Evolutionary conservation across 1,284 basidiomycete genomes (phyloP).

Genomic region (Ceratobasidium sp.): DNA sequence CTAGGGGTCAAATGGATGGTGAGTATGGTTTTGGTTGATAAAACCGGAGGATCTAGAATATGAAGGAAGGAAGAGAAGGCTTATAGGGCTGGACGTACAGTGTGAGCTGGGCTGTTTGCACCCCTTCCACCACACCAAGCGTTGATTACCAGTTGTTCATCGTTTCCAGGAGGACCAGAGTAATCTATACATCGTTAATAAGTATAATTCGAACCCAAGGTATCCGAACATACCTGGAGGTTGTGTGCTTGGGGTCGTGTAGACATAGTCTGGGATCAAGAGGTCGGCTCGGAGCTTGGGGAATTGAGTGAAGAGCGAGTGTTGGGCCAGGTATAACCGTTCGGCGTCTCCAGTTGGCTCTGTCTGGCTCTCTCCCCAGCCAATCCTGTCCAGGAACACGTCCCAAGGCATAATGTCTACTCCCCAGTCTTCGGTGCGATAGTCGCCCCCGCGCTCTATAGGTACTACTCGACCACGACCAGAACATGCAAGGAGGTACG

Average conservation of each 20-base stretch:
- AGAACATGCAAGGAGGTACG: conserved; percentile 69
- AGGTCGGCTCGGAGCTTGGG: conserved; percentile 78
- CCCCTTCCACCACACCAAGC: conserved; percentile 86
- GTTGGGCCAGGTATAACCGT: conserved; percentile 86
- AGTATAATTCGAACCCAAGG: conserved; percentile 56
- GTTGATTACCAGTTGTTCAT: conserved; percentile 76
- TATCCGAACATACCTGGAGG: background rate
- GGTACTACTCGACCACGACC: conserved; percentile 87
- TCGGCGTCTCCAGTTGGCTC: conserved; percentile 48
- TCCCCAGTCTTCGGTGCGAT: conserved; percentile 80
- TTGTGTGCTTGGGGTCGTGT: conserved; percentile 60
- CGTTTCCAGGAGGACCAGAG: conserved; percentile 64
- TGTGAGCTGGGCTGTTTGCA: conserved; percentile 87
- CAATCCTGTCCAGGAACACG: conserved; percentile 67
- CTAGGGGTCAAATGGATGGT: conserved; percentile 55
- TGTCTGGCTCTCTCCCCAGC: conserved; percentile 47
- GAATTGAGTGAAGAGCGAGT: conserved; percentile 85
- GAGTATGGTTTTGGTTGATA: background rate
- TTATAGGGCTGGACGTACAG: conserved; percentile 60
- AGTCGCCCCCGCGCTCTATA: conserved; percentile 87
- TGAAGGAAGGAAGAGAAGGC: conserved; percentile 31
- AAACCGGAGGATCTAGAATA: no score
- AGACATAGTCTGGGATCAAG: conserved; percentile 85
- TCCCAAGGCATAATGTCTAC: conserved; percentile 83
- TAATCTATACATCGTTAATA: conserved; percentile 55